Evolutionary conservation across 2,329 filamentous ascomycete genomes (phyloP), one percentile per base, ranked within the genome.

Genomic region (Stagonosporopsis cucurbitacearum): DNA sequence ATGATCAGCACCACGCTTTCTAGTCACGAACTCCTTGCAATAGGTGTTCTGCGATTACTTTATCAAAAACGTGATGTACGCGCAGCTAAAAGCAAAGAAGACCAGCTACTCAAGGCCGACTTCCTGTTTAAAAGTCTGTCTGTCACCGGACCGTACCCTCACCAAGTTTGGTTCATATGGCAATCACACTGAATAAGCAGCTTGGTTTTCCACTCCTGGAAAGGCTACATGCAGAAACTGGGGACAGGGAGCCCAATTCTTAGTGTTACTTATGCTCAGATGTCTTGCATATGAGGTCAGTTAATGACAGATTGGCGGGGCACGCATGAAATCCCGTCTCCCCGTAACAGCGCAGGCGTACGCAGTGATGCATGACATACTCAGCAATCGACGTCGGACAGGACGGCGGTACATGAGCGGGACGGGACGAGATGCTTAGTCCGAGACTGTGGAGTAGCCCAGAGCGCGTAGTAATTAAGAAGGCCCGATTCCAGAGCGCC

Each of bases 321-420:
- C 28, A 51, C 23, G 25, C 53, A 32, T 36, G 19, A 51, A 30
- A 47, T 47, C 42, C 37, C 30, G 42, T 33, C 11, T 37, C 41
- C 47, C 37, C 32, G 32, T 30, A 22, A 35, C 46, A 42, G 40
- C 37, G 33, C 37, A 23, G 15, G 17, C 36, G 6, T 19, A 35
- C 30, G 19, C 36, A 37, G 42, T 26, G 26, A 51, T 56, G 53
- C 53, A 51, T 51, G 43, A 47, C 47, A 56, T 56, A 47, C 17
- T 19, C 26, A 45, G 48, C 22, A 20, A 41, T 26, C 35, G 40
- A 41, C 11, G 4, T 35, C 19, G 47, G 30, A 42, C 52, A 46
- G 20, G 22, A n/a, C 23, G 26, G 19, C 26, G 35, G 41, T 36
- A 17, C 42, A 51, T 25, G 12, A 39, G 50, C 53, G 47, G 53